Base-by-base conservation (phyloP, 805 yeast species). In the Hanseniaspora osmophila region DNA sequence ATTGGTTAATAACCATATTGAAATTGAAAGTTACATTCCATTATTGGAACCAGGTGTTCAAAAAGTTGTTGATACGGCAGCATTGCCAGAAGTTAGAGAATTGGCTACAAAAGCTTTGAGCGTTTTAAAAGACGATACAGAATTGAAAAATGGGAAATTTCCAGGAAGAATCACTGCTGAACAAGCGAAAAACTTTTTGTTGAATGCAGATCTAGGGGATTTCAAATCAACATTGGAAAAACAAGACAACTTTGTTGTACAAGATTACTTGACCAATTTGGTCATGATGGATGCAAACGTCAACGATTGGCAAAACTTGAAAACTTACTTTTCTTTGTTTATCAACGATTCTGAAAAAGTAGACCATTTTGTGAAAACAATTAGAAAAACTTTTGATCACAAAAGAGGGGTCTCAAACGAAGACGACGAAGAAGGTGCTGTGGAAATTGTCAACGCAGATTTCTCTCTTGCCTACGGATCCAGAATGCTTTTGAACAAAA, bases 381-480 rank as follows among this genome's bases (percentile, higher is more conserved):
- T 80, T 52, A 74, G 78, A 67, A 63, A 62, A 30, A 65, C 75
- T 59, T 75, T 71, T 72, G 67, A 73, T 67, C 64, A 61, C 50
- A 63, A 61, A 50, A 58, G 60, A 49, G 57, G 54, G n/a, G 68
- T 73, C 51, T 71, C 71, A 41, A 71, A 66, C 30, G 74, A 77
- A 18, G 71, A 68, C 37, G 75, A 70, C 44, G 80, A 74, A 39
- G 75, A 76, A 48, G 96, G 86, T 40, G 96, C 94, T 48, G 67
- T 87, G 50, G 94, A 83, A 60, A 82, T 92, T 58, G 96, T 88
- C 52, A 87, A 92, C 63, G 81, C 96, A 33, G 92, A 84, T 59
- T 90, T 90, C 65, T 92, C 97, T 0, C 70, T 90, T 53, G 98
- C 98, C 35, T 92, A 92, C 61, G 98, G 98, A 66, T 84, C 96